phyloP scores from a whole-genome alignment of 257 asterid genomes.

The Solanum acaule region DNA sequence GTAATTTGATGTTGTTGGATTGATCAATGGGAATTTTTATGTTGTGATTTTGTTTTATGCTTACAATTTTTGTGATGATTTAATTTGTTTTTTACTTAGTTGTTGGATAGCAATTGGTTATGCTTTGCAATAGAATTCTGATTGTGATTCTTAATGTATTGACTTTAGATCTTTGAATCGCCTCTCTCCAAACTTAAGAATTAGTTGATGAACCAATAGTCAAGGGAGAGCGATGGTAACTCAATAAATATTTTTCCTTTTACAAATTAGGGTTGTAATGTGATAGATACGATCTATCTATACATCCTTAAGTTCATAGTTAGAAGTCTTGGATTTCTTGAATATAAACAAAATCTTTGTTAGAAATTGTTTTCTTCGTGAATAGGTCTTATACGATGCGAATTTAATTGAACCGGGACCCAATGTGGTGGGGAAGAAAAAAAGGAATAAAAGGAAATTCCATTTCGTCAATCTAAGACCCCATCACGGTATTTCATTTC shows the following conservation, averaged over 20 bases:
- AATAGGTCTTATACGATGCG: fast-evolving
- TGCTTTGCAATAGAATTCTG: not conserved
- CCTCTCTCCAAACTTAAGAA: not conserved
- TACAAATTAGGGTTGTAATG: not conserved
- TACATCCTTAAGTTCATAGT: fast-evolving
- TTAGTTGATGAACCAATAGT: not conserved
- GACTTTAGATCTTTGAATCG: not conserved
- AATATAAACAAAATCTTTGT: not conserved
- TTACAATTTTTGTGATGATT: not conserved
- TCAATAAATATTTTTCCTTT: not conserved
- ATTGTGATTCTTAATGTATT: not conserved
- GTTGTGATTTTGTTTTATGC: not conserved
- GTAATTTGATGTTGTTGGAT: not conserved
- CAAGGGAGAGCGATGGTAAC: fast-evolving
- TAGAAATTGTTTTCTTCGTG: fast-evolving
- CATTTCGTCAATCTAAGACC: not conserved
- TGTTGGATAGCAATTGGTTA: not conserved
- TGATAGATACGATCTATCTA: too few species aligned
- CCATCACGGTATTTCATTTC: not conserved
- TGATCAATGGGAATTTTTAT: not conserved
- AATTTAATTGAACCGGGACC: too few species aligned
- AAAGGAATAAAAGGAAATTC: not conserved
- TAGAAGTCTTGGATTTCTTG: fast-evolving
- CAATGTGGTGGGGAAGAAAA: fast-evolving
- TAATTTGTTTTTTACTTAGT: not conserved